These are phyloP conservation scores for Ophiostoma tasmaniense DNA, from an alignment of 2,329 filamentous ascomycete genomes.

Conservation along the genomic window DNA sequence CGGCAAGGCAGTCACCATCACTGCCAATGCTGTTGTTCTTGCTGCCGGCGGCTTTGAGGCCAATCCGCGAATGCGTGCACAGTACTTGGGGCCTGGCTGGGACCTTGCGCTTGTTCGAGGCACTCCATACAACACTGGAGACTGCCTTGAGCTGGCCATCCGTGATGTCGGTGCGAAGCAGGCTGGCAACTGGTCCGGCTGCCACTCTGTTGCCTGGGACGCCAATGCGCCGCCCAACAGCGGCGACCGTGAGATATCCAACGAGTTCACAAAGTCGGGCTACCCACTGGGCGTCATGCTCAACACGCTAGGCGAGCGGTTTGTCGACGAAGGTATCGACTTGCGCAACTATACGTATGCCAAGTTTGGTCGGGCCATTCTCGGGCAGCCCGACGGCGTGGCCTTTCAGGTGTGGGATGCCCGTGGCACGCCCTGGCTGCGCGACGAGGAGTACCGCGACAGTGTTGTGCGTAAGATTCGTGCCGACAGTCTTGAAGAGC, in stretches of 20 bases:
- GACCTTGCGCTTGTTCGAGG: slow-evolving; percentile 54
- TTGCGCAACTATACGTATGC: slow-evolving; percentile 61
- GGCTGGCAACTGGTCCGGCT: slow-evolving; percentile 54
- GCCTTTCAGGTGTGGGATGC: slow-evolving; percentile 60
- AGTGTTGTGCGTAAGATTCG: not conserved
- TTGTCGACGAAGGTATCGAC: slow-evolving; percentile 59
- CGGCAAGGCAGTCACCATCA: not conserved
- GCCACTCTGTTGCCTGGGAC: slow-evolving; percentile 59
- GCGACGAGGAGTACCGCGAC: not conserved
- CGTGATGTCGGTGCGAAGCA: slow-evolving; percentile 41
- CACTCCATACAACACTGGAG: slow-evolving; percentile 56
- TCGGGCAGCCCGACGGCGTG: slow-evolving; percentile 47
- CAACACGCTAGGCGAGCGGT: slow-evolving; percentile 49
- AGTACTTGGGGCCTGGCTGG: slow-evolving; percentile 51
- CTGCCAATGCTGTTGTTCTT: not conserved
- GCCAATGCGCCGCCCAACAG: slow-evolving; percentile 46
- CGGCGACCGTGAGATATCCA: slow-evolving; percentile 52
- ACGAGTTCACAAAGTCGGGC: slow-evolving; percentile 61
- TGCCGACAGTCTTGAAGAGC: not conserved
- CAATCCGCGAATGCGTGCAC: slow-evolving; percentile 45
- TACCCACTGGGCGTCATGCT: slow-evolving; percentile 60
- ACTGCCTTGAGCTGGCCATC: slow-evolving; percentile 45
- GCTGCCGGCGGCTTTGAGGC: slow-evolving; percentile 50
- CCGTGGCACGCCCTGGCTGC: slow-evolving; percentile 37
- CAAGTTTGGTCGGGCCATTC: slow-evolving; percentile 53